Conservation (phyloP, 306 rosid species). For the Vicia sativa region DNA sequence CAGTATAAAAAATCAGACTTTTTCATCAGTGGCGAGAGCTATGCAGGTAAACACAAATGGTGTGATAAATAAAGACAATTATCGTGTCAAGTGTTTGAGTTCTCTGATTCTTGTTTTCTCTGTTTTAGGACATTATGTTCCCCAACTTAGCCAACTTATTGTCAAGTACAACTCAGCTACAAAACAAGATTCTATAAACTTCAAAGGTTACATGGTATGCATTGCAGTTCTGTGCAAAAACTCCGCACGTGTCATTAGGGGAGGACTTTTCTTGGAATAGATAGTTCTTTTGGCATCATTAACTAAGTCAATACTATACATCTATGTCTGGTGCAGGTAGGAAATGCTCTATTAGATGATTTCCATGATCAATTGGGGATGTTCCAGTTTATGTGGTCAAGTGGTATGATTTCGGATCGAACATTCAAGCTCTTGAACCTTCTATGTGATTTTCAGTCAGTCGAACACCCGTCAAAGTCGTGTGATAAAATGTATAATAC, state of each 20-base stretch:
- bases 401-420: slow-evolving; percentile 88
- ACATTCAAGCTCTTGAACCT: slow-evolving; percentile 67
- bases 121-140: slow-evolving; percentile 87
- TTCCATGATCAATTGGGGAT: slow-evolving; percentile 76
- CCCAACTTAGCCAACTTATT: slow-evolving; percentile 89
- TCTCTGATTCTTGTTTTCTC: background rate
- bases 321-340: slow-evolving; percentile 67
- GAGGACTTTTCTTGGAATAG: too few species aligned
- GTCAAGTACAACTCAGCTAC: slow-evolving; percentile 57
- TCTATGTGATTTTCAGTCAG: slow-evolving; percentile 57
- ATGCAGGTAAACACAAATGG: slow-evolving; percentile 63
- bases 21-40: slow-evolving; percentile 84
- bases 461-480: slow-evolving; percentile 55
- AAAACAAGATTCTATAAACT: slow-evolving; percentile 57
- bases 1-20: slow-evolving; percentile 69
- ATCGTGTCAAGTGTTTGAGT: slow-evolving; percentile 1
- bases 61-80: slow-evolving; percentile 6
- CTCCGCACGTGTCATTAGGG: too few species aligned
- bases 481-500: slow-evolving; percentile 51
- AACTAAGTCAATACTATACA: background rate
- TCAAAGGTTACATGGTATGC: slow-evolving; percentile 87
- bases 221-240: slow-evolving; percentile 3
- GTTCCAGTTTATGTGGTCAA: slow-evolving; percentile 82
- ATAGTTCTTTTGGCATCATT: too few species aligned
- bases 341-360: slow-evolving; percentile 90